Evolutionary conservation across 176 grass and related monocot genomes (phyloP).

Genomic region (Alopecurus myosuroides): DNA sequence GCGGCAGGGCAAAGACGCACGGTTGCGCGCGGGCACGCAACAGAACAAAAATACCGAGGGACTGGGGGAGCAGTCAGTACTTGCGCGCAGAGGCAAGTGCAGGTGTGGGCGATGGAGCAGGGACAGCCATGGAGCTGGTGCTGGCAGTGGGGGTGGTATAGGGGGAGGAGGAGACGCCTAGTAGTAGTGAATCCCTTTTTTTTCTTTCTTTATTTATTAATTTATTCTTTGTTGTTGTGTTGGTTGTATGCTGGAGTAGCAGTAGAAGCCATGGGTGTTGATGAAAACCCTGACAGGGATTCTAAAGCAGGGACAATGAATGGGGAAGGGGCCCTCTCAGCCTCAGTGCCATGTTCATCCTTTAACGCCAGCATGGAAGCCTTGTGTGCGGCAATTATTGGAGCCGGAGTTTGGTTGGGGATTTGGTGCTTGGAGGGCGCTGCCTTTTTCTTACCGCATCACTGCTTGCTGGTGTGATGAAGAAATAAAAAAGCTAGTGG

Average conservation of each 20-base stretch:
- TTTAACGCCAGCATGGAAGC: conserved; percentile 39
- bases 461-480: no score
- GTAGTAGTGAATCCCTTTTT: background rate
- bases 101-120: conserved; percentile 7
- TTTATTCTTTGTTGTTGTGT: background rate
- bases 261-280: conserved; percentile 26
- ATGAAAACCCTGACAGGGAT: conserved; percentile 50
- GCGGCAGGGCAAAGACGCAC: background rate
- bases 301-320: conserved; percentile 37
- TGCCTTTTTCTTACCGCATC: no score
- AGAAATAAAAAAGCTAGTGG: no score
- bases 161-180: background rate
- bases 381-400: conserved; percentile 59
- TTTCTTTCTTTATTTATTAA: background rate
- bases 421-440: background rate
- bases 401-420: background rate
- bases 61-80: conserved; percentile 5
- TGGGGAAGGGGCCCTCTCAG: conserved; percentile 16
- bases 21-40: background rate
- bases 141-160: background rate
- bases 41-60: background rate
- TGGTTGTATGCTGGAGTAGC: background rate
- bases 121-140: background rate
- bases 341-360: conserved; percentile 47
- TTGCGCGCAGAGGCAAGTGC: conserved; percentile 34